Base-by-base conservation (phyloP, 345 rosid species). In the Streptanthus diversifolius region DNA sequence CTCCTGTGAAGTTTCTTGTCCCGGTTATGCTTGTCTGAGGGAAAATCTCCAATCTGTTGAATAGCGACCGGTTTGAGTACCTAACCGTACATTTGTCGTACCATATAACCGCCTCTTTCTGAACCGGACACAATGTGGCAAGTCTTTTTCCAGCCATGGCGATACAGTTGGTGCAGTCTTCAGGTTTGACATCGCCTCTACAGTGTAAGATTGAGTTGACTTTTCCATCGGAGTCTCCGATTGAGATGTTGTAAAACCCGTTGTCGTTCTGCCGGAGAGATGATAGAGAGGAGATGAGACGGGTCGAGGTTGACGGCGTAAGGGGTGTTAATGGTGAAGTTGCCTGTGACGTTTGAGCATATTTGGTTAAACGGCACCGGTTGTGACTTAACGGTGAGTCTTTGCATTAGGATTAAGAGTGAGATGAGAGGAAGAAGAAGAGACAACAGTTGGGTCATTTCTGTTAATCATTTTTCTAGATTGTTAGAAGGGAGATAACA, bases 71-170 rank as follows among this genome's bases (percentile, higher is more conserved):
- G 68, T 85, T 82, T 14, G 87, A 81, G 62, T 83, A 88, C 10
- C 80, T 80, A 21, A 86, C 37, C 81, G 70, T 49, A 60, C 89
- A 86, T 55, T 63, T 59, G 0, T 79, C 81, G n/a, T 77, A 80
- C 82, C 83, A 80, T 0, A 75, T 58, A 18, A 78, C 24, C 21
- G 77, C 82, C 19, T 68, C 83, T 53, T 80, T 81, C 41, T 74
- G 70, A 14, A 54, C 54, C 9, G 87, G 82, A 60, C 89, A 83
- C 14, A 9, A 33, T 5, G 60, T 29, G 60, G 65, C 53, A 9
- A 83, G 69, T 24, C 66, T 57, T 7, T 59, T 14, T 12, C 60
- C 59, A 2, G 81, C 71, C 32, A 59, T 24, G 5, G 63, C 35
- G 18, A 83, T 12, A 47, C 93, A 85, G 0, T n/a, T 45, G 27